Conservation (phyloP, 495 filamentous ascomycete species). For the Aspergillus saccharolyticus region DNA sequence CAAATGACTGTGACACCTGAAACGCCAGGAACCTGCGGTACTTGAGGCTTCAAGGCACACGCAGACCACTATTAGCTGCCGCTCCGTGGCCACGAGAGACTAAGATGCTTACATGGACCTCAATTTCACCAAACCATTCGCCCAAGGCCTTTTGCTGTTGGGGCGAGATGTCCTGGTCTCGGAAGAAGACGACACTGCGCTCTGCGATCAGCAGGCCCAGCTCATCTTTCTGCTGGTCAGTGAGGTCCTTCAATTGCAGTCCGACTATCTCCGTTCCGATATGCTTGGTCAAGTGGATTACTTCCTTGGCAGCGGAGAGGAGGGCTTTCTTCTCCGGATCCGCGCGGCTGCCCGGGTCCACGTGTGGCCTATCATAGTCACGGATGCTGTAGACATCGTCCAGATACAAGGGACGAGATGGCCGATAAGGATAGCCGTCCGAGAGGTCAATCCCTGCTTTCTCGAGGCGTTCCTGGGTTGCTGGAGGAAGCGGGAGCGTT, state of each 20-base stretch:
- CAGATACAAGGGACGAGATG: slow-evolving; percentile 57
- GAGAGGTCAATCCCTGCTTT: slow-evolving; percentile 62
- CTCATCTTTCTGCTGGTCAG: slow-evolving; percentile 62
- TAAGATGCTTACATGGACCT: slow-evolving; percentile 53
- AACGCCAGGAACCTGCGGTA: slow-evolving; percentile 62
- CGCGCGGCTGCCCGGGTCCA: slow-evolving; percentile 59
- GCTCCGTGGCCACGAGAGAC: neutral
- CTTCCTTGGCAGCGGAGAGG: slow-evolving; percentile 58
- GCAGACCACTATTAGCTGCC: neutral
- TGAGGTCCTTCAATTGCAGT: slow-evolving; percentile 63
- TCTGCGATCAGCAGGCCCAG: slow-evolving; percentile 68
- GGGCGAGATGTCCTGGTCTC: slow-evolving; percentile 64
- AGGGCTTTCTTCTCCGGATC: slow-evolving; percentile 64
- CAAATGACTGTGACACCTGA: slow-evolving; percentile 62
- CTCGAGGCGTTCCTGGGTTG: slow-evolving; percentile 51
- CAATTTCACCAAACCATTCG: slow-evolving; percentile 61
- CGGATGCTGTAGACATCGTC: slow-evolving; percentile 63
- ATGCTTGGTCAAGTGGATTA: slow-evolving; percentile 59
- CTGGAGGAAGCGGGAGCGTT: slow-evolving; percentile 50
- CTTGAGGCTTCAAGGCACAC: slow-evolving; percentile 56
- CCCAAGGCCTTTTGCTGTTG: slow-evolving; percentile 65
- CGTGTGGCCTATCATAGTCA: slow-evolving; percentile 49
- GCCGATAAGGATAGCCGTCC: slow-evolving; percentile 63
- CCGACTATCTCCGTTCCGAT: slow-evolving; percentile 72
- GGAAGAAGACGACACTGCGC: slow-evolving; percentile 70